Percentiles rank a stretch among this genome's conserved stretches.
Conservation (phyloP, 345 rosid species). For the Eucalyptus sp. region DNA sequence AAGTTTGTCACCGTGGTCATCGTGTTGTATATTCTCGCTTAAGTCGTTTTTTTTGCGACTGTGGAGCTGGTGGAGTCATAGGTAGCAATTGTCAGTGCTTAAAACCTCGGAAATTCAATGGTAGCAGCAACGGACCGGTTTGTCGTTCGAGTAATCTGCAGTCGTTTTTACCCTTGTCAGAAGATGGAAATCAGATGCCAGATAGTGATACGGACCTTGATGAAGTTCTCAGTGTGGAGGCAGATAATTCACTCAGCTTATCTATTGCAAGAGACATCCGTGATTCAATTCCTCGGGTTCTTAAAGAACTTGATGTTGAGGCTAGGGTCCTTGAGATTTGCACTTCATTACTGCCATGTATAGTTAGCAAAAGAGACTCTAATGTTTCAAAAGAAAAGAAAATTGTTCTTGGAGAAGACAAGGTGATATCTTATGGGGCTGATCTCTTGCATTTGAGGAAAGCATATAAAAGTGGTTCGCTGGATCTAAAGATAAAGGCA, state of each 20-base stretch:
- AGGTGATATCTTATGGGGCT: slow-evolving; percentile 60
- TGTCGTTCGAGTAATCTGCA: slow-evolving; percentile 51
- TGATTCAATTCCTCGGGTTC: slow-evolving; percentile 47
- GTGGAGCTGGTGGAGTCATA: slow-evolving; percentile 99
- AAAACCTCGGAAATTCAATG: slow-evolving; percentile 87
- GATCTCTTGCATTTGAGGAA: slow-evolving; percentile 91
- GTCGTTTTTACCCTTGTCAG: slow-evolving; percentile 65
- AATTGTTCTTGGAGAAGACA: slow-evolving; percentile 60
- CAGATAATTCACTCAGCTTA: slow-evolving; percentile 40
- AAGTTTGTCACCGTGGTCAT: slow-evolving; percentile 98
- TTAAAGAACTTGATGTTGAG: slow-evolving; percentile 80
- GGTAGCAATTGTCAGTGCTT: slow-evolving; percentile 95
- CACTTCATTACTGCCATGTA: slow-evolving; percentile 62
- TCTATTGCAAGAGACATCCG: slow-evolving; percentile 66
- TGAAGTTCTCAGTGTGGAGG: slow-evolving; percentile 44
- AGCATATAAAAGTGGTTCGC: slow-evolving; percentile 97
- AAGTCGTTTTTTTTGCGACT: slow-evolving; percentile 96
- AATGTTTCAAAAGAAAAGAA: slow-evolving; percentile 58
- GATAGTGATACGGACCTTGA: slow-evolving; percentile 93
- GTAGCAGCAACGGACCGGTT: slow-evolving; percentile 40
- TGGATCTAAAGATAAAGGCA: slow-evolving; percentile 92
- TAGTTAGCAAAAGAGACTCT: slow-evolving; percentile 66
- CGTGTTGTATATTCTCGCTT: slow-evolving; percentile 98
- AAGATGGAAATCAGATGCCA: slow-evolving; percentile 72
- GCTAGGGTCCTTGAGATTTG: slow-evolving; percentile 61